Evolutionary conservation across 371 early-diverging fungal species (phyloP).

Genomic region (Encephalitozoon romaleae): DNA sequence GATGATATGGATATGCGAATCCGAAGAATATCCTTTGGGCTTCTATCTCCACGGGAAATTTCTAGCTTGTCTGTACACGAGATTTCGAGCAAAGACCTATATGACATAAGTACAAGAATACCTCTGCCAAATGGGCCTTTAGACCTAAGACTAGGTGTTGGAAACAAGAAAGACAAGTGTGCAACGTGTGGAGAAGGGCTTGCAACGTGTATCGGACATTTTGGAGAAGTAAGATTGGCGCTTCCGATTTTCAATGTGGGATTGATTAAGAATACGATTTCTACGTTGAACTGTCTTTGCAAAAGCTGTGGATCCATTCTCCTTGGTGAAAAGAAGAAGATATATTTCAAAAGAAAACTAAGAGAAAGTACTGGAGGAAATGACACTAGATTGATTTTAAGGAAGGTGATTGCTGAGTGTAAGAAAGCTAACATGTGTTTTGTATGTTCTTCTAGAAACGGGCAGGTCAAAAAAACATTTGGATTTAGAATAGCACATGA

Average conservation of each 20-base stretch:
- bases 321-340: constrained; percentile 28
- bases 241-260: constrained; percentile 96
- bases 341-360: constrained; percentile 33
- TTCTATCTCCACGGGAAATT: constrained; percentile 44
- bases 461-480: constrained; percentile 88
- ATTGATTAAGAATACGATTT: constrained; percentile 75
- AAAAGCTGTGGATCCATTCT: constrained; percentile 65
- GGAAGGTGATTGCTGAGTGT: constrained; percentile 72
- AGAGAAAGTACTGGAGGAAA: constrained; percentile 17
- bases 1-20: constrained; percentile 6
- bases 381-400: constrained; percentile 60
- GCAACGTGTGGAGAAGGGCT: constrained; percentile 78
- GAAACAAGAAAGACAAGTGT: constrained; percentile 73
- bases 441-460: constrained; percentile 84
- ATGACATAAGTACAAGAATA: constrained; percentile 61
- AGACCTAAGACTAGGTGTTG: constrained; percentile 53
- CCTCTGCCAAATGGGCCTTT: constrained; percentile 53
- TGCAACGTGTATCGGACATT: constrained; percentile 91
- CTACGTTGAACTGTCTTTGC: constrained; percentile 87
- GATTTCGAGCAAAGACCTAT: constrained; percentile 50
- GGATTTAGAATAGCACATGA: constrained; percentile 89
- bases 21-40: constrained; percentile 41
- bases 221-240: constrained; percentile 79
- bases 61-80: constrained; percentile 38
- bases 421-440: constrained; percentile 78